Evolutionary conservation across 2,329 filamentous ascomycete species (phyloP), one percentile per base, ranked within the genome.

Genomic region (Colletotrichum liaoningense): DNA sequence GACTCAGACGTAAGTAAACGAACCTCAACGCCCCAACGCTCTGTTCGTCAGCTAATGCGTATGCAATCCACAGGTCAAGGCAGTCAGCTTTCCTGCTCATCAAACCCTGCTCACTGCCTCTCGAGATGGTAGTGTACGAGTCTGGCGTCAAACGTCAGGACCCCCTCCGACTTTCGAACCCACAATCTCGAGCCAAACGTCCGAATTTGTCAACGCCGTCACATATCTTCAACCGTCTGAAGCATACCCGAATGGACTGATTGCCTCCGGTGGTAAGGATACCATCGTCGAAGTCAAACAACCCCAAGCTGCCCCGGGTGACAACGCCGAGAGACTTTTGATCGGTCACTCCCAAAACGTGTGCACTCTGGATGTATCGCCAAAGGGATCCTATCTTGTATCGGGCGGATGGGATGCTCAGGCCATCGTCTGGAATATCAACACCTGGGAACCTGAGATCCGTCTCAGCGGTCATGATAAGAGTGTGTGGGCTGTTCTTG

Each of bases 401-500:
- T 98, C 96, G 76, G 97, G 96, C 38, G 94, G 95, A 78, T 99
- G 97, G 97, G 97, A 99, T 82, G 91, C 91, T 35, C 93, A 95
- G 76, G 95, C 95, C 33, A 92, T 95, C 67, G 85, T 98, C 65
- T 99, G 97, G 97, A 89, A 88, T 75, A 86, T 97, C n/a, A 90
- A 90, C 54, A 95, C 93, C 76, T 98, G 96, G 94, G 95, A 97
- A 79, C 90, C 90, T 11, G 90, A 93, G 75, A 84, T 91, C 14
- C 80, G 38, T 85, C 86, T 99, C 22, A 85, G 90, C 58, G 95
- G 94, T 5, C 95, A 98, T 79, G 90, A 93, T 68, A 83, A 82
- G 78, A 93, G 93, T 63, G 95, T 99, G 16, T 98, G 95, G 96
- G 93, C 93, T n/a, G 95, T 98, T 5, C 83, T 98, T 70, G 93